These are phyloP conservation scores for Fusarium sp. DNA, from an alignment of 2,329 filamentous ascomycete genomes.

Conservation along the genomic window DNA sequence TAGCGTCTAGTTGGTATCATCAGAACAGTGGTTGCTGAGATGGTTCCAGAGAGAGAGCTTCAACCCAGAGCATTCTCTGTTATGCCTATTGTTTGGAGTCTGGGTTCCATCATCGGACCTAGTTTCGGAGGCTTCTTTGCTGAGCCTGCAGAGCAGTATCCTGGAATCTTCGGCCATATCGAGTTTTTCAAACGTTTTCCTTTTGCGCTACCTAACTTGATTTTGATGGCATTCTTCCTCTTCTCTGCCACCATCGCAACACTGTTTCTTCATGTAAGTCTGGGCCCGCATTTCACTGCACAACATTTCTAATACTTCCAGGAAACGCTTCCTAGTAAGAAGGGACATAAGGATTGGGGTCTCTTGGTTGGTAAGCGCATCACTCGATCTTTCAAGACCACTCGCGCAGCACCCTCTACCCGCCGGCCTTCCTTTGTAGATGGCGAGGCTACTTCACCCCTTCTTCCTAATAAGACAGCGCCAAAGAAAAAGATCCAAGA, in stretches of 20 bases:
- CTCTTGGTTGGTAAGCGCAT: conserved; percentile 78
- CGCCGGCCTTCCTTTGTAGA: conserved; percentile 65
- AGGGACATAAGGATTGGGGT: conserved; percentile 79
- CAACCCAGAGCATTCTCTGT: conserved; percentile 92
- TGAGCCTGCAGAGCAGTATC: conserved; percentile 81
- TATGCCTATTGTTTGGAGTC: conserved; percentile 91
- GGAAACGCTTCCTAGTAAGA: conserved; percentile 85
- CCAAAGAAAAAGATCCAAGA: conserved; percentile 43
- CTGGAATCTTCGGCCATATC: conserved; percentile 75
- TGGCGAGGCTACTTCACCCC: conserved; percentile 68
- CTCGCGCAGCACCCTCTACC: conserved; percentile 44
- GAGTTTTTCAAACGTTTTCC: conserved; percentile 81
- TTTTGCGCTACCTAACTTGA: conserved; percentile 86
- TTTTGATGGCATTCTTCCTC: conserved; percentile 81
- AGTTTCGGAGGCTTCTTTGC: conserved; percentile 89
- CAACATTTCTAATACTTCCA: conserved; percentile 48
- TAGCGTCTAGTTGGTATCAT: conserved; percentile 80
- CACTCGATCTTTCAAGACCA: conserved; percentile 55
- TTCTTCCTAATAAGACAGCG: conserved; percentile 59
- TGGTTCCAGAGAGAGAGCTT: conserved; percentile 87
- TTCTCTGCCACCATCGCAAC: conserved; percentile 79
- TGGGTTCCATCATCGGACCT: conserved; percentile 90
- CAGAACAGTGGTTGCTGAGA: conserved; percentile 90
- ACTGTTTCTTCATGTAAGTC: conserved; percentile 78
- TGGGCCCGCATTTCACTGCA: neutral